Base-by-base conservation (phyloP, 225 moss, liverwort and hornwort genomes). In the Pseudisothecium myosuroides region DNA sequence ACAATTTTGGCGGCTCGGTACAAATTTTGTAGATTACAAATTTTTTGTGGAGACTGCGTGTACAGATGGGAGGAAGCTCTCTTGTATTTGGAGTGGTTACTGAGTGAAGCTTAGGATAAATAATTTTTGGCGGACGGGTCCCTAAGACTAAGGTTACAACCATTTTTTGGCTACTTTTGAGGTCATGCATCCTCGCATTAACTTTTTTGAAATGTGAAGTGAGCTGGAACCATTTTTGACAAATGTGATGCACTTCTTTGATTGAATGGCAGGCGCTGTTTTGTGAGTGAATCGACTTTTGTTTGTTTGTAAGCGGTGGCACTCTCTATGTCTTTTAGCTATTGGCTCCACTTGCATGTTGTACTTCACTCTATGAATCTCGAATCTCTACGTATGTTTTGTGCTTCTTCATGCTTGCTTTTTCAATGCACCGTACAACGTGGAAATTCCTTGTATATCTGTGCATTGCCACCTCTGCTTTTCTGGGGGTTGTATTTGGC, bases 31-130 rank as follows among this genome's bases (percentile, higher is more conserved):
- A 50, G 64, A 89, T 80, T 28, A 37, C 66, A 85, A 81, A 7
- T 74, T 61, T 84, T 50, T 39, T 77, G 68, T 88, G 71, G 58
- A 77, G 87, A 85, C 12, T 87, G 39, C 37, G 31, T 89, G 91
- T 87, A 89, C 85, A 91, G 75, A 85, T 81, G 50, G 50, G 84
- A 91, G 81, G 39, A 89, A 87, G 75, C 84, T 81, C 67, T 85
- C 47, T 68, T 85, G 89, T 71, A 76, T 63, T 71, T 83, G 49
- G 87, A 83, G 87, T 87, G 82, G 54, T 78, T 58, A 61, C 17
- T 17, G 63, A 77, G 76, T 80, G 72, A 64, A 63, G 49, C 59
- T 39, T 60, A 86, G 68, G 86, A 28, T 86, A 49, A 36, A 36
- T 32, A 41, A 39, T 41, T 89, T 65, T n/a, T 29, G 60, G 67